Percentiles rank a stretch among this genome's conserved stretches.
Evolutionary conservation across 306 rosid genomes (phyloP).

Genomic region (Inga laurina): DNA sequence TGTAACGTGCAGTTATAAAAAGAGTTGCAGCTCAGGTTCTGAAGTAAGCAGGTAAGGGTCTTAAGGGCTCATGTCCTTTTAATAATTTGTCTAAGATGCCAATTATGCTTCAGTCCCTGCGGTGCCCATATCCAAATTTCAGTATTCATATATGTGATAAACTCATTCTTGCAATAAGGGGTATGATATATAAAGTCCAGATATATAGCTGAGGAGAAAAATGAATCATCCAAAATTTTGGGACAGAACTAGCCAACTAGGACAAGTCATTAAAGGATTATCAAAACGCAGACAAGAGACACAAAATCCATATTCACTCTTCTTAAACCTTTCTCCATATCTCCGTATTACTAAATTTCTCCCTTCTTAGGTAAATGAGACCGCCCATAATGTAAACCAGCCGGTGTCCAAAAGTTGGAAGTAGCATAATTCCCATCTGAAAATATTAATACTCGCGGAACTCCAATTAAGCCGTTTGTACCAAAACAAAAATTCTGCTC

Average conservation of each 20-base stretch:
- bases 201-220: not conserved
- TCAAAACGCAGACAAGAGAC: not conserved
- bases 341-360: not conserved
- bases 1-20: not conserved
- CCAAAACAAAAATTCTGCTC: not conserved
- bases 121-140: constrained; percentile 11
- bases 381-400: not conserved
- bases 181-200: not conserved
- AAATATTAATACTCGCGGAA: not conserved
- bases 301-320: not conserved
- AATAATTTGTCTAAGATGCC: not conserved
- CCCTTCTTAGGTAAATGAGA: not conserved
- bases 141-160: not conserved
- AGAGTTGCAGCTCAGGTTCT: not conserved
- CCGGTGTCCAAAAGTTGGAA: not conserved
- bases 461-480: not conserved
- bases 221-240: not conserved
- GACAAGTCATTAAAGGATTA: not conserved
- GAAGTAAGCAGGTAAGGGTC: not conserved
- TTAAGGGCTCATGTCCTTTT: not conserved
- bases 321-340: not conserved
- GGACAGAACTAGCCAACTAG: constrained; percentile 5
- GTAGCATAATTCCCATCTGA: not conserved
- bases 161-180: constrained; percentile 4
- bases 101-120: not conserved